Conservation (phyloP, 208 protist genomes). For the Crithidia bombi region DNA sequence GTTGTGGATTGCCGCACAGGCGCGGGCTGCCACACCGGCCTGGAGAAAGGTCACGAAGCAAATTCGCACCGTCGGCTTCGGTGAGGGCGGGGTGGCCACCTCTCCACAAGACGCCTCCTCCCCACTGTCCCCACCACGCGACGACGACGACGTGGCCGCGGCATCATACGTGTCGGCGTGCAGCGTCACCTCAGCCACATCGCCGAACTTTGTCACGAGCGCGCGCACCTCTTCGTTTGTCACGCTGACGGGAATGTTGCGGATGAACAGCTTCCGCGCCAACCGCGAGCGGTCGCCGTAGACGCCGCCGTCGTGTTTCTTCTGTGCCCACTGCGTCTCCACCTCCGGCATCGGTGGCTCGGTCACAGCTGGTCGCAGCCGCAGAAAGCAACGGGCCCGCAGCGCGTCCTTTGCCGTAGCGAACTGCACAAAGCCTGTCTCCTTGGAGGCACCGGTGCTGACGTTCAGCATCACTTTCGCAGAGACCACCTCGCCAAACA, state of each 20-base stretch:
- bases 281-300: slow-evolving; percentile 55
- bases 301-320: slow-evolving; percentile 68
- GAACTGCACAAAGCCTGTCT: slow-evolving; percentile 58
- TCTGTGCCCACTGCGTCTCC: slow-evolving; percentile 67
- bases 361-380: slow-evolving; percentile 12
- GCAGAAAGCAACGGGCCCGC: slow-evolving; percentile 20
- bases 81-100: background rate
- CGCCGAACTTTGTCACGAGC: slow-evolving; percentile 49
- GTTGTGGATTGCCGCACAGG: slow-evolving; percentile 49
- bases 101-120: background rate
- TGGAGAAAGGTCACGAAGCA: slow-evolving; percentile 68
- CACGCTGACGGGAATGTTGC: slow-evolving; percentile 72
- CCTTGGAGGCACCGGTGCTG: slow-evolving; percentile 48
- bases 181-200: slow-evolving; percentile 50
- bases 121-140: slow-evolving; percentile 1
- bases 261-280: slow-evolving; percentile 80
- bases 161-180: slow-evolving; percentile 63
- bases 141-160: background rate
- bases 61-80: slow-evolving; percentile 46
- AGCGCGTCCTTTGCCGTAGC: slow-evolving; percentile 9
- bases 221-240: slow-evolving; percentile 33
- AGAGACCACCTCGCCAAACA: slow-evolving; percentile 42
- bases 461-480: slow-evolving; percentile 60
- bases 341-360: slow-evolving; percentile 40
- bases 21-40: slow-evolving; percentile 48